Percentiles rank a stretch among this genome's conserved stretches.
Evolutionary conservation across 768 basidiomycete genomes (phyloP).

Genomic region (Cubamyces sp.): DNA sequence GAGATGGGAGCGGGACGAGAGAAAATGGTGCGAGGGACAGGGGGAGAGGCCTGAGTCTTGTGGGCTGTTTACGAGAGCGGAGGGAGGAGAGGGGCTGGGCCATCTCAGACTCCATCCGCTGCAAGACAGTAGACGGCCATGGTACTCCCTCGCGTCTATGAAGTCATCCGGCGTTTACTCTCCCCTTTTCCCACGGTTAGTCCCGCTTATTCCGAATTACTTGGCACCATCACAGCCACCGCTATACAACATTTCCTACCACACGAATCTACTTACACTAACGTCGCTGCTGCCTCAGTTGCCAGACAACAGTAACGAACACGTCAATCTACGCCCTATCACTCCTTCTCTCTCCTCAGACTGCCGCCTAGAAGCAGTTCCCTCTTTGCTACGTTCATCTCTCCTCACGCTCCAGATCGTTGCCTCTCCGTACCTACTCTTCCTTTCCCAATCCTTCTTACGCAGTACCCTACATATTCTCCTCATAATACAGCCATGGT

Average conservation of each 20-base stretch:
- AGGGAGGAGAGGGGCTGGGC: background rate
- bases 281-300: too few relatives aligned
- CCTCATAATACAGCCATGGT: background rate
- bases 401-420: background rate
- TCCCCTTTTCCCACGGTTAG: background rate
- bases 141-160: background rate
- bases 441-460: too few relatives aligned
- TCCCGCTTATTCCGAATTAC: background rate
- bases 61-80: background rate
- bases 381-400: too few relatives aligned
- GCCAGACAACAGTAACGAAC: too few relatives aligned
- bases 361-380: too few relatives aligned
- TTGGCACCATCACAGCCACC: background rate
- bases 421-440: too few relatives aligned
- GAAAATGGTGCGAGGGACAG: slow-evolving; percentile 9
- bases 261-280: too few relatives aligned
- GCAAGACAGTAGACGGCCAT: too few relatives aligned
- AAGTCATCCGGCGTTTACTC: slow-evolving; percentile 3
- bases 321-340: too few relatives aligned
- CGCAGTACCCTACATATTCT: background rate
- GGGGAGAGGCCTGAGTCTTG: background rate
- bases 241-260: background rate
- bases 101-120: background rate
- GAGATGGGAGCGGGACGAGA: slow-evolving; percentile 2
- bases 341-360: too few relatives aligned